phyloP scores from a whole-genome alignment of 148 eudicot genomes.

The Camellia sinensis region DNA sequence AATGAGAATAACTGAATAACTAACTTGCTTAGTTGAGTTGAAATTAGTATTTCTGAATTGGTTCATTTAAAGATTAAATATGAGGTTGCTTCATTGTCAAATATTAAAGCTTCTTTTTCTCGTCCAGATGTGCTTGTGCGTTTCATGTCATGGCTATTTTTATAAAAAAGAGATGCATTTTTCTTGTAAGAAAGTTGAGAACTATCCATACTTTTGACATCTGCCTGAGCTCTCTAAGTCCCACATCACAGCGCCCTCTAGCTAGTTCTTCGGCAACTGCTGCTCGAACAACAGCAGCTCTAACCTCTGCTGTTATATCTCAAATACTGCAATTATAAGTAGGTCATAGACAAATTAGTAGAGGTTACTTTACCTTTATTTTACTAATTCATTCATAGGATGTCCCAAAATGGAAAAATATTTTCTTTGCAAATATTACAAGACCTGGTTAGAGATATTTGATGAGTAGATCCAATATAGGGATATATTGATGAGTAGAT shows the following conservation, averaged over 20 bases:
- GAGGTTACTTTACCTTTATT: not conserved
- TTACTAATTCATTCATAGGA: not conserved
- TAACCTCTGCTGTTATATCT: conserved; percentile 91
- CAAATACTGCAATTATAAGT: conserved; percentile 57
- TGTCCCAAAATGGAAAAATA: not conserved
- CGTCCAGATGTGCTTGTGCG: not conserved
- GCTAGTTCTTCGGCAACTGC: conserved; percentile 80
- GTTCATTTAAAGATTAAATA: not conserved
- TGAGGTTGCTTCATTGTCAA: not conserved
- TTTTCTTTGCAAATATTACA: not conserved
- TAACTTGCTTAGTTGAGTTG: not conserved
- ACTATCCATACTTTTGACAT: conserved; percentile 73
- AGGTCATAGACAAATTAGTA: not conserved
- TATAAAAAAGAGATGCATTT: not conserved
- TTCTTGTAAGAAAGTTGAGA: conserved; percentile 9
- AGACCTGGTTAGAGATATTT: not conserved
- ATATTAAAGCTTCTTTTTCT: not conserved
- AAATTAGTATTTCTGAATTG: not conserved
- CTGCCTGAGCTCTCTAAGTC: conserved; percentile 60
- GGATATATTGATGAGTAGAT: too few species aligned
- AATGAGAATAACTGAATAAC: not conserved
- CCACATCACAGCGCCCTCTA: conserved; percentile 79
- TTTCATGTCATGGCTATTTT: not conserved
- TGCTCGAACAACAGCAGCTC: conserved; percentile 71
- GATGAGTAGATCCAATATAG: not conserved